A percentile compares a stretch with the other conserved stretches of the same genome.
Evolutionary conservation across 495 filamentous ascomycete species (phyloP).

Genomic region (Terfezia boudieri): DNA sequence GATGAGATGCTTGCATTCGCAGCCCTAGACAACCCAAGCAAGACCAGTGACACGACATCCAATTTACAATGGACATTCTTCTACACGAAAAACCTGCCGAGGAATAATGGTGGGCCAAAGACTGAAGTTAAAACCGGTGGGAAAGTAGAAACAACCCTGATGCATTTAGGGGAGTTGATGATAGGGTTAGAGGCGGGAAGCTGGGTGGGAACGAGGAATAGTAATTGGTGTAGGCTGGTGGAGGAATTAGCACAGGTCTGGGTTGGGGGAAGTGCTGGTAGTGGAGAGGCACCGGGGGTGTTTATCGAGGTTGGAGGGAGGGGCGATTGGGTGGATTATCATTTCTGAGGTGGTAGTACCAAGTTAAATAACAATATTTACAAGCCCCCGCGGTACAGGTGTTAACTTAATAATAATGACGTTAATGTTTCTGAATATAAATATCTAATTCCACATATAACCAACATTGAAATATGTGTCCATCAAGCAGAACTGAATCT

Average conservation of each 20-base stretch:
- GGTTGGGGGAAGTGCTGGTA: not conserved
- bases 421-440: no score
- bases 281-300: not conserved
- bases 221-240: not conserved
- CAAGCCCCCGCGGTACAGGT: no score
- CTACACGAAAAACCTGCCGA: not conserved
- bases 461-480: no score
- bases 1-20: not conserved
- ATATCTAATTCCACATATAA: no score
- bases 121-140: not conserved
- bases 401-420: no score
- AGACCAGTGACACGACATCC: not conserved
- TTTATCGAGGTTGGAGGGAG: not conserved
- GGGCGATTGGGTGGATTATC: not conserved
- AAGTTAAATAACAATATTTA: no score
- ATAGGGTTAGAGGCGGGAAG: not conserved
- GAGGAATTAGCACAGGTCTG: not conserved
- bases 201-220: not conserved
- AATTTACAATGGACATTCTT: not conserved
- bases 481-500: no score
- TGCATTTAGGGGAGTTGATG: not conserved
- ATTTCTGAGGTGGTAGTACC: not conserved
- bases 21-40: not conserved
- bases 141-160: not conserved
- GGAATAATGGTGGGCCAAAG: not conserved